phyloP scores from a whole-genome alignment of 2,329 filamentous ascomycete genomes.

The Ophiostoma sp. region DNA sequence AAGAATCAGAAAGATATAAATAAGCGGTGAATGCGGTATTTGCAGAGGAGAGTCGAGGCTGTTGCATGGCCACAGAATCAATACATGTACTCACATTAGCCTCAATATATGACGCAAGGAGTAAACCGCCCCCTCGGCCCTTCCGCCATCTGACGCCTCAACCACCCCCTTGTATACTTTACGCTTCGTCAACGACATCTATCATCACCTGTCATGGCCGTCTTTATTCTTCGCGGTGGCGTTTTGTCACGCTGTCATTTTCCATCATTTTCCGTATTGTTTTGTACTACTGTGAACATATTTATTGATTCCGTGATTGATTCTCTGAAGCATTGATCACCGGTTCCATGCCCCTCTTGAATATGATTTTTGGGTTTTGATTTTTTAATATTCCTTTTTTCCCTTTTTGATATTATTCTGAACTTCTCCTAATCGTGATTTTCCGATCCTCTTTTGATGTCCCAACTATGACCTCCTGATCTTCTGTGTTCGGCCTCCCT shows the following conservation, averaged over 20 bases:
- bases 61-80: neutral
- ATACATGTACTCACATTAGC: neutral
- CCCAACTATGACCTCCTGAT: neutral
- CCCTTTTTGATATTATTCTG: neutral
- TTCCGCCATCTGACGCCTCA: neutral
- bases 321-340: neutral
- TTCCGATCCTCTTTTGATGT: neutral
- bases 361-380: too few relatives aligned
- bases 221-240: too few relatives aligned
- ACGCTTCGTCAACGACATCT: neutral
- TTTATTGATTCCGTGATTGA: neutral
- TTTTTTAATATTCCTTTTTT: neutral
- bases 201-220: neutral
- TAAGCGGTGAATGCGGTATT: neutral
- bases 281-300: neutral
- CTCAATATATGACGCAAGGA: neutral
- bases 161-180: neutral
- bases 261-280: too few relatives aligned
- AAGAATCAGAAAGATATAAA: neutral
- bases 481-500: neutral
- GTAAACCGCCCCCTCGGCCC: neutral
- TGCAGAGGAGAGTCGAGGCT: neutral
- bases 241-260: neutral
- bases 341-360: neutral
- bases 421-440: neutral